Evolutionary conservation across 495 filamentous ascomycete genomes (phyloP).

Genomic region (Penicillium pancosmium): DNA sequence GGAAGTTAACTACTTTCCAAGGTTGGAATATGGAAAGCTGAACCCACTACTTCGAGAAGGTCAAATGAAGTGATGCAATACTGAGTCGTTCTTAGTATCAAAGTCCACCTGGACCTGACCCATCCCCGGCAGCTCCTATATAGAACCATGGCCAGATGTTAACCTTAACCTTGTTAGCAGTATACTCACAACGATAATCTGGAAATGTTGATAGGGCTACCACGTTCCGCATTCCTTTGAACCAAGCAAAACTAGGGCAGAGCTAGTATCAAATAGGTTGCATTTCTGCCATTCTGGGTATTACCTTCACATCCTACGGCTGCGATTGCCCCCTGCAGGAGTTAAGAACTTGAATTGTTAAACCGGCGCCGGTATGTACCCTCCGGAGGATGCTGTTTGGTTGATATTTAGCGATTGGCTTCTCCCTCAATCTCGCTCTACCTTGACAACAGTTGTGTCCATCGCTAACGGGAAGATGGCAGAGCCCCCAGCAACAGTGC

Average conservation of each 20-base stretch:
- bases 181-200: too few species aligned
- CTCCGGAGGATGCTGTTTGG: neutral
- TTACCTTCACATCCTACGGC: neutral
- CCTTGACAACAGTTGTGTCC: neutral
- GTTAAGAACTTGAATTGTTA: neutral
- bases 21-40: too few species aligned
- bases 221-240: neutral
- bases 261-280: neutral
- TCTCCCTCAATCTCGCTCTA: neutral
- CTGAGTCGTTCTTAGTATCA: conserved; percentile 1
- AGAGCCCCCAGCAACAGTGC: neutral
- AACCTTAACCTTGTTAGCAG: neutral
- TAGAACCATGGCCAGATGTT: neutral
- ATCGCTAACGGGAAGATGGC: neutral
- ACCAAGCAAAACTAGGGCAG: neutral
- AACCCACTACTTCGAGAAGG: too few species aligned
- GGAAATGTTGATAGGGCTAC: neutral
- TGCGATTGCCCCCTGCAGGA: too few species aligned
- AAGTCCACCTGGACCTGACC: neutral
- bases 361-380: neutral
- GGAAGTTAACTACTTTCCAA: too few species aligned
- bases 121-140: neutral
- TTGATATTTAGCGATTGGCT: neutral
- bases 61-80: neutral
- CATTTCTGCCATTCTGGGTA: neutral